phyloP scores from a whole-genome alignment of 345 rosid species.

The Citrus australasica region DNA sequence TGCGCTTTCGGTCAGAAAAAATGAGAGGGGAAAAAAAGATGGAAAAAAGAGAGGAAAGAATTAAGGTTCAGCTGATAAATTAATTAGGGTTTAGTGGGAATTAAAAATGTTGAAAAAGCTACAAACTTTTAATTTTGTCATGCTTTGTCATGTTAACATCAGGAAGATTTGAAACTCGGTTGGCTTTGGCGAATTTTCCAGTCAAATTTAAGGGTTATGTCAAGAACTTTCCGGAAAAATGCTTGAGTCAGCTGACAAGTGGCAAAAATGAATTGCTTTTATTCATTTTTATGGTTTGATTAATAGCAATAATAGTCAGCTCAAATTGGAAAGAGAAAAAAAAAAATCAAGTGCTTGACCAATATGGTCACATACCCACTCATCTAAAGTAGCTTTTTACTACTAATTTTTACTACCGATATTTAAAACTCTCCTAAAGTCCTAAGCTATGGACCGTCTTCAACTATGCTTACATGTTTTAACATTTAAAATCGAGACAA shows the following conservation, averaged over 20 bases:
- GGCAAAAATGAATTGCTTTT: not conserved
- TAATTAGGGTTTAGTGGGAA: not conserved
- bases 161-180: not conserved
- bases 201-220: not conserved
- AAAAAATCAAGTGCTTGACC: not conserved
- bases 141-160: slow-evolving; percentile 10
- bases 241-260: not conserved
- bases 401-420: not conserved
- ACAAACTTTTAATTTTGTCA: not conserved
- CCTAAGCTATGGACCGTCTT: too few relatives aligned
- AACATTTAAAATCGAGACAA: too few relatives aligned
- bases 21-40: too few relatives aligned
- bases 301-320: not conserved
- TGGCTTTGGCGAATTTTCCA: not conserved
- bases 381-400: not conserved
- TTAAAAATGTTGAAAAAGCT: not conserved
- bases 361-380: not conserved
- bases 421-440: too few relatives aligned
- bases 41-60: not conserved
- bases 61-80: not conserved
- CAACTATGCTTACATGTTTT: too few relatives aligned
- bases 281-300: not conserved
- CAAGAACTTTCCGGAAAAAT: not conserved
- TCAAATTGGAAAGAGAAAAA: not conserved
- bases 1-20: slow-evolving; percentile 7